Evolutionary conservation across 2,329 filamentous ascomycete species (phyloP).

Genomic region (Aspergillus alliaceus): DNA sequence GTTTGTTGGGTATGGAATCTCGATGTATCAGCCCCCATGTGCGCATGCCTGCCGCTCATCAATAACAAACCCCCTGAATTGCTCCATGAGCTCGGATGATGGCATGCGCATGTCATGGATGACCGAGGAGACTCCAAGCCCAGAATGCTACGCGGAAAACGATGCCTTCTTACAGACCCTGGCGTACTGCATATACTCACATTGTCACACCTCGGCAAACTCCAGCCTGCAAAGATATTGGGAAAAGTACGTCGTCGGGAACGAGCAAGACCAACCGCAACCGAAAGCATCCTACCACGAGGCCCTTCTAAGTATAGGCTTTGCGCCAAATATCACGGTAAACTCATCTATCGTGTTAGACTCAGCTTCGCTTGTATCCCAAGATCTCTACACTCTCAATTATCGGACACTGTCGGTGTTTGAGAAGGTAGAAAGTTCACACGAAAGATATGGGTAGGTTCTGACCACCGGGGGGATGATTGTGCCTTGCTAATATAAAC

Average conservation of each 20-base stretch:
- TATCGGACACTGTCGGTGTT: neutral
- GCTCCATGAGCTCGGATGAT: neutral
- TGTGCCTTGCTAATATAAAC: neutral
- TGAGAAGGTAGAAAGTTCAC: neutral
- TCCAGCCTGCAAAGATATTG: neutral
- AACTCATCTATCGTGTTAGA: neutral
- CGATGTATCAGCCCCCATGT: neutral
- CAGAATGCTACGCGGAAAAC: constrained; percentile 2
- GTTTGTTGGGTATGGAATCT: constrained; percentile 1
- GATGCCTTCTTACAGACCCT: constrained; percentile 3
- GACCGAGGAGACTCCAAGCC: neutral
- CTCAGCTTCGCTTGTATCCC: neutral
- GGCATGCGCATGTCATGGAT: neutral
- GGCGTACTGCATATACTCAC: constrained; percentile 1
- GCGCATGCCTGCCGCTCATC: neutral
- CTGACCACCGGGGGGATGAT: neutral
- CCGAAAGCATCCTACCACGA: neutral
- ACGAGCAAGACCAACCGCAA: neutral
- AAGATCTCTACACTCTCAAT: neutral
- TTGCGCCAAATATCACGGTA: neutral
- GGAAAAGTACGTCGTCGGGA: constrained; percentile 2
- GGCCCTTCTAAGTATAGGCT: neutral
- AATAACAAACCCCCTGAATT: constrained; percentile 2
- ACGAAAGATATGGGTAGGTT: neutral
- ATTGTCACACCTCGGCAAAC: neutral